Evolutionary conservation across 306 rosid genomes (phyloP).

Genomic region (Coriaria nepalensis): DNA sequence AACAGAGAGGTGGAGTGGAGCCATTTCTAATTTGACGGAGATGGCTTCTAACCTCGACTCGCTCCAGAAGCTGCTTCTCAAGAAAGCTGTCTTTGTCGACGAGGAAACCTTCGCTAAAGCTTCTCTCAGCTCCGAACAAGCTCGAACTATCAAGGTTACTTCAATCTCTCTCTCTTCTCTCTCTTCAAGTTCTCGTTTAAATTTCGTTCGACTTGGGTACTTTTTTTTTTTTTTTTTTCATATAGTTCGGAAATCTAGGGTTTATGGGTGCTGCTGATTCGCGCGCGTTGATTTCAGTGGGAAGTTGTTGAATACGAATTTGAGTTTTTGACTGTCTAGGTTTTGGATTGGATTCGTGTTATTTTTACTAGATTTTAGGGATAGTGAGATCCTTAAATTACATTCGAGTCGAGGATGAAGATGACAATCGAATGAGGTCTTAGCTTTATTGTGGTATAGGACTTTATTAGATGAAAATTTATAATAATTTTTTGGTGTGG

Average conservation of each 20-base stretch:
- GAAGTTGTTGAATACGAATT: too few relatives aligned
- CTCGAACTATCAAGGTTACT: conserved; percentile 67
- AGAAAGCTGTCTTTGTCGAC: conserved; percentile 81
- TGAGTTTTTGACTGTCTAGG: too few relatives aligned
- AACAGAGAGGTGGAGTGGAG: conserved; percentile 80
- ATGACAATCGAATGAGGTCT: too few relatives aligned
- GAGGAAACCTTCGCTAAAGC: conserved; percentile 75
- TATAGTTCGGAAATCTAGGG: background rate
- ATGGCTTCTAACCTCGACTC: conserved; percentile 69
- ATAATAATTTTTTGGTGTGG: too few relatives aligned
- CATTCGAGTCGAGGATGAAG: too few relatives aligned
- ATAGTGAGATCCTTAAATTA: too few relatives aligned
- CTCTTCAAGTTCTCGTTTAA: background rate
- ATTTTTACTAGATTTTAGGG: too few relatives aligned
- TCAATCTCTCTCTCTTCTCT: background rate
- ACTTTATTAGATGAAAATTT: too few relatives aligned
- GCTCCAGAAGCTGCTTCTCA: conserved; percentile 69
- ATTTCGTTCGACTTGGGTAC: background rate
- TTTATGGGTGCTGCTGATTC: too few relatives aligned
- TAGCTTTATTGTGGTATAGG: too few relatives aligned
- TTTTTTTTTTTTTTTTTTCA: background rate
- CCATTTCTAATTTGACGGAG: conserved; percentile 73
- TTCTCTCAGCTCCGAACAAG: conserved; percentile 77
- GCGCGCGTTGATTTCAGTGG: too few relatives aligned
- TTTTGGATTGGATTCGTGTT: too few relatives aligned